Evolutionary conservation across 805 yeast species (phyloP).

Genomic region (Saturnispora galanensis): DNA sequence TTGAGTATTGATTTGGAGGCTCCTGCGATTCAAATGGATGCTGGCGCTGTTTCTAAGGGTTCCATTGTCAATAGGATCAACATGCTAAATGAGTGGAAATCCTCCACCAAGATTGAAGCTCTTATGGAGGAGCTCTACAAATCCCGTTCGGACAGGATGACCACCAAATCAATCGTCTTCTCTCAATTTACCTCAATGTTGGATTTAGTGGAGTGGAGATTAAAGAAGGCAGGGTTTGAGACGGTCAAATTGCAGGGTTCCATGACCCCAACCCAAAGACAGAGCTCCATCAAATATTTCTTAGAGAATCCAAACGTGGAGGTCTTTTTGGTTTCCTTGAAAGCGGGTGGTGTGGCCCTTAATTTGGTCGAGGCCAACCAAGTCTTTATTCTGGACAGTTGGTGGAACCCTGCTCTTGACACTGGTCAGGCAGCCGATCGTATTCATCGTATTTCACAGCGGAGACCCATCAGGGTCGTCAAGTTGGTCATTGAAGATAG

Average conservation of each 20-base stretch:
- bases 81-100: conserved; percentile 82
- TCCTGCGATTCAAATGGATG: conserved; percentile 68
- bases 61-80: conserved; percentile 82
- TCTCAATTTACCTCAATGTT: conserved; percentile 87
- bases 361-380: conserved; percentile 96
- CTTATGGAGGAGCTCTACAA: conserved; percentile 86
- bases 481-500: conserved; percentile 93
- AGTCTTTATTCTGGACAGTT: conserved; percentile 91
- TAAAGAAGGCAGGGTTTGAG: conserved; percentile 88
- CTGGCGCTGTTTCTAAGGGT: conserved; percentile 46
- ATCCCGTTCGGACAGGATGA: conserved; percentile 73
- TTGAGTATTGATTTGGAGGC: conserved; percentile 82
- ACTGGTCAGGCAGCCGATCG: conserved; percentile 95
- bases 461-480: conserved; percentile 85
- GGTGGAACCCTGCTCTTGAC: conserved; percentile 99
- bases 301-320: conserved; percentile 91
- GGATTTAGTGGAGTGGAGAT: conserved; percentile 92
- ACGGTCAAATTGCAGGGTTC: conserved; percentile 93
- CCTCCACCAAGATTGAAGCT: conserved; percentile 95
- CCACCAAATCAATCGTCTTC: conserved; percentile 92
- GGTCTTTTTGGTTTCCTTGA: conserved; percentile 85
- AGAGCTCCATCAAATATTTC: conserved; percentile 79
- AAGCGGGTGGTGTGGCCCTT: conserved; percentile 98
- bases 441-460: conserved; percentile 96
- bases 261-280: conserved; percentile 94